Evolutionary conservation across 441 rosid species (phyloP), one percentile per base, ranked within the genome.

Genomic region (Aleurites moluccanus): DNA sequence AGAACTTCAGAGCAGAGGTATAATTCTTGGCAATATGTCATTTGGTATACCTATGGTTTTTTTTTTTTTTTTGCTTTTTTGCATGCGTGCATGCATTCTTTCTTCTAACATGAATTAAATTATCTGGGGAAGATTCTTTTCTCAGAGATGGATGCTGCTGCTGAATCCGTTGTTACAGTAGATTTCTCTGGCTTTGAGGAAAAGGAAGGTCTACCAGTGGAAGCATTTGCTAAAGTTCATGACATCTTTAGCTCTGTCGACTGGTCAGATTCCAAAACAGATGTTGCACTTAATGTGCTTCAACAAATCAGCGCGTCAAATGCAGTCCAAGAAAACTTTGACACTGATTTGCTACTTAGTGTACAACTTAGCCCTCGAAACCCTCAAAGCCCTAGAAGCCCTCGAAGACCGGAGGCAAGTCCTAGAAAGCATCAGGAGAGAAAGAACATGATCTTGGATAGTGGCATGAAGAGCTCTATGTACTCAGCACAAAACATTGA

Each of bases 1-100:
- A 87, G 88, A 88, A 86, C 67, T 95, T 95, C 85, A 92, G 94
- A 80, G 92, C 91, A 62, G 99, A 95, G 99, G 99, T 93, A 86
- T 79, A 55, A 70, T 70, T 78, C 70, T 67, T 50, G 0, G 62
- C 67, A 45, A 73, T 68, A 61, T 57, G 76, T 75, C 65, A 35
- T 83, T 64, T 30, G 59, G 52, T 28, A 59, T 42, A 35, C 72
- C 20, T 74, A 20, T 45, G 80, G 71, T 65, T 64, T 28, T 69
- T 67, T 66, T 73, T 65, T 73, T 40, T 65, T 64, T 35, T 70
- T 65, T 64, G 70, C 16, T 1, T 15, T 16, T 67, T 20, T 15
- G 57, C 4, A 20, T 33, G 11, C 18, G 35, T n/a, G 69, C 52
- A 50, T 21, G 33, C 33, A 6, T 49, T 62, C 15, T 35, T 71